Evolutionary conservation across 768 basidiomycete species (phyloP), one percentile per base, ranked within the genome.

Genomic region (Amanita molliuscula): DNA sequence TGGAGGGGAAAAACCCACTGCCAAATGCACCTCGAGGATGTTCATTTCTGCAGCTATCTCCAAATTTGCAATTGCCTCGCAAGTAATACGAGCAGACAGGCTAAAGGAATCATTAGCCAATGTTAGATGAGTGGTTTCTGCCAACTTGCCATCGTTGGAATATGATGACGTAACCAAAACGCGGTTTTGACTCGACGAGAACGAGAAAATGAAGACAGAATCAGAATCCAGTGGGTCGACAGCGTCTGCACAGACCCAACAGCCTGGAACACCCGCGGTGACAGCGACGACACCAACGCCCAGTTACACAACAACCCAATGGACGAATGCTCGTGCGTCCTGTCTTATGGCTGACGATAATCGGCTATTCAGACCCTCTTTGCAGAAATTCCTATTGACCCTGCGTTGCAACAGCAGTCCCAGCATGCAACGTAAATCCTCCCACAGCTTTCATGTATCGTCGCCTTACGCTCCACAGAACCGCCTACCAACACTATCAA

Each of bases 51-150:
- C 86, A 88, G 31, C 63, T 65, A 44, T 70, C 65, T 3, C 86
- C 86, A 56, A 81, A 88, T 56, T 69, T 77, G 66, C 86, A 88
- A 31, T 66, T 57, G 6, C 84, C 86, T 13, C 77, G 74, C 37
- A 82, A 59, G 58, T 73, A 86, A 62, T 69, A 88, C 41, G 72
- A 67, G 58, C 85, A 88, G 0, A 83, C 73, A 6, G 61, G 61
- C 84, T 84, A 45, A 13, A 28, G 4, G 7, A 23, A n/a, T 13
- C 3, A 15, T 21, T 4, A 20, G n/a, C 15, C 9, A 18, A 21
- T 1, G 36, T 13, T 5, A 37, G 7, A n/a, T 3, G 16, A 29
- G 28, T 6, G 8, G 21, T 10, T 15, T 47, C 48, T 25, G 59
- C 60, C 60, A 61, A 59, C 13, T 18, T 48, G 47, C 31, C 31